Percentiles rank a stretch among this genome's conserved stretches.
Evolutionary conservation across 1,284 basidiomycete genomes (phyloP).

Genomic region (Ceratobasidium sp.): DNA sequence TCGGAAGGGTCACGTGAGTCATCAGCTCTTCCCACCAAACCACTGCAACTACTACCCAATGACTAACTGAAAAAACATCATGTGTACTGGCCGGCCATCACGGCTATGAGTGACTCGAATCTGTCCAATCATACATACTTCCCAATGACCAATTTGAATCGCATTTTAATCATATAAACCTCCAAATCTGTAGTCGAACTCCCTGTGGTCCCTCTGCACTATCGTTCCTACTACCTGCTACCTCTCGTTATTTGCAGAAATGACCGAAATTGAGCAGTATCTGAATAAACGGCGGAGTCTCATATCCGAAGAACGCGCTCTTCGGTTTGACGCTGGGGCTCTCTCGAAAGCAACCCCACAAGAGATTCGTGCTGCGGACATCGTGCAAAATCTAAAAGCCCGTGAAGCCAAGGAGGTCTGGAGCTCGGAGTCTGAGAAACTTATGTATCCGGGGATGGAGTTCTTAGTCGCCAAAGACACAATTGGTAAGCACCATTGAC

Average conservation of each 20-base stretch:
- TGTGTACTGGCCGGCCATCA: constrained; percentile 56
- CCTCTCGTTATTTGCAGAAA: not conserved
- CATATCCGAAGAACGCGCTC: constrained; percentile 67
- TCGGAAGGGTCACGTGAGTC: not conserved
- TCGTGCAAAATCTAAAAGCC: constrained; percentile 68
- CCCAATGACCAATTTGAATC: not conserved
- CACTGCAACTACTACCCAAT: not conserved
- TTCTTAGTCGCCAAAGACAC: constrained; percentile 70
- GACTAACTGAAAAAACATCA: not conserved
- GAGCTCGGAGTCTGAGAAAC: constrained; percentile 66
- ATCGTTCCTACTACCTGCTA: not conserved
- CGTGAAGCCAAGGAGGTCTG: constrained; percentile 71
- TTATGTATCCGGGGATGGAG: constrained; percentile 81
- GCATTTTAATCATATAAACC: not conserved
- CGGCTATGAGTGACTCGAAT: constrained; percentile 77
- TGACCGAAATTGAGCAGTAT: constrained; percentile 3
- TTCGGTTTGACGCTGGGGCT: constrained; percentile 59
- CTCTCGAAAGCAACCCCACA: constrained; percentile 55
- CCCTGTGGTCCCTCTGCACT: not conserved
- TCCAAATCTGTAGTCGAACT: no score
- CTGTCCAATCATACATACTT: constrained; percentile 42
- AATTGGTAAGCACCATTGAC: constrained; percentile 9
- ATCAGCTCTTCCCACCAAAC: not conserved
- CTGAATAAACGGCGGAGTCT: constrained; percentile 61
- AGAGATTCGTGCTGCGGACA: constrained; percentile 66